phyloP scores from a whole-genome alignment of 495 filamentous ascomycete species.

The Hypoxylon rickii region DNA sequence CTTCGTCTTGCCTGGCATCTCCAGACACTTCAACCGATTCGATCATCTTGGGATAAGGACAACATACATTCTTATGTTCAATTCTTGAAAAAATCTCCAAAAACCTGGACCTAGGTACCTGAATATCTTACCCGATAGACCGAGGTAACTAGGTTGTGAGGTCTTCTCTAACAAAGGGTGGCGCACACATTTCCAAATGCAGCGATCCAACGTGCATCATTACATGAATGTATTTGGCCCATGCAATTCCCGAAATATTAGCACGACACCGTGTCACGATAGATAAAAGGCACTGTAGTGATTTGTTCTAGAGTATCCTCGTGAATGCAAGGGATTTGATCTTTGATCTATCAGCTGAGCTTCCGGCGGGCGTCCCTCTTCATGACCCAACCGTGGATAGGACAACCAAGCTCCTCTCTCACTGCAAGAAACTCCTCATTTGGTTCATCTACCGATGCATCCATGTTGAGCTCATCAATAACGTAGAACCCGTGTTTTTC shows the following conservation, averaged over 20 bases:
- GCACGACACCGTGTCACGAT: not conserved
- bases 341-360: not conserved
- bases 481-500: constrained; percentile 39
- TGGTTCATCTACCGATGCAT: constrained; percentile 9
- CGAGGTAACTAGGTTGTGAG: not conserved
- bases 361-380: constrained; percentile 10
- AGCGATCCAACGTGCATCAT: not conserved
- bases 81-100: too few relatives aligned
- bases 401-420: constrained; percentile 29
- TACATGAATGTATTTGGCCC: not conserved
- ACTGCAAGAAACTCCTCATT: constrained; percentile 8
- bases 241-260: too few relatives aligned
- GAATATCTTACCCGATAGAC: not conserved
- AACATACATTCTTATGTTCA: too few relatives aligned
- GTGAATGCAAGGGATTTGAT: not conserved
- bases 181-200: not conserved
- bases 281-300: not conserved
- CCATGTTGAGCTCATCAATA: constrained; percentile 13
- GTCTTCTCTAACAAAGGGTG: not conserved
- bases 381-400: constrained; percentile 34
- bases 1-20: not conserved
- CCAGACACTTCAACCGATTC: not conserved
- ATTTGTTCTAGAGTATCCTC: too few relatives aligned
- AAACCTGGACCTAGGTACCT: not conserved
- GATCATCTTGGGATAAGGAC: not conserved